A percentile compares a stretch with the other conserved stretches of the same genome.
These are phyloP conservation scores for peach (Prunus persica) DNA, from an alignment of 306 rosid species.

Conservation along the genomic window Prunus_persica_NCBIv2 NC_034014.1:23159001-23159500, in stretches of 20 bases:
- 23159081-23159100: slow-evolving; percentile 27
- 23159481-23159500: slow-evolving; percentile 35
- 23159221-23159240: slow-evolving; percentile 30
- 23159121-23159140: slow-evolving; percentile 32
- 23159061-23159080: slow-evolving; percentile 13
- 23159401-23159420: slow-evolving; percentile 38
- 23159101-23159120: slow-evolving; percentile 28
- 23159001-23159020: slow-evolving; percentile 30
- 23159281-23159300: slow-evolving; percentile 25
- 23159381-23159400: slow-evolving; percentile 30
- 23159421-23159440: slow-evolving; percentile 38
- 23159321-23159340: background rate
- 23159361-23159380: slow-evolving; percentile 38
- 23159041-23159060: slow-evolving; percentile 30
- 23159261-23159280: slow-evolving; percentile 34
- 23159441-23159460: slow-evolving; percentile 27
- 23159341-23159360: slow-evolving; percentile 32
- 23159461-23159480: slow-evolving; percentile 38
- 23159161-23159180: slow-evolving; percentile 31
- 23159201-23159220: slow-evolving; percentile 12
- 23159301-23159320: slow-evolving; percentile 24
- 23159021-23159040: slow-evolving; percentile 20
- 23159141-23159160: slow-evolving; percentile 30
- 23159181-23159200: slow-evolving; percentile 25
- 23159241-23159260: slow-evolving; percentile 43